Percentiles rank a stretch among this genome's conserved stretches.
phyloP scores from a whole-genome alignment of 1,284 basidiomycete genomes.

The Fomitiporia mediterranea region DNA sequence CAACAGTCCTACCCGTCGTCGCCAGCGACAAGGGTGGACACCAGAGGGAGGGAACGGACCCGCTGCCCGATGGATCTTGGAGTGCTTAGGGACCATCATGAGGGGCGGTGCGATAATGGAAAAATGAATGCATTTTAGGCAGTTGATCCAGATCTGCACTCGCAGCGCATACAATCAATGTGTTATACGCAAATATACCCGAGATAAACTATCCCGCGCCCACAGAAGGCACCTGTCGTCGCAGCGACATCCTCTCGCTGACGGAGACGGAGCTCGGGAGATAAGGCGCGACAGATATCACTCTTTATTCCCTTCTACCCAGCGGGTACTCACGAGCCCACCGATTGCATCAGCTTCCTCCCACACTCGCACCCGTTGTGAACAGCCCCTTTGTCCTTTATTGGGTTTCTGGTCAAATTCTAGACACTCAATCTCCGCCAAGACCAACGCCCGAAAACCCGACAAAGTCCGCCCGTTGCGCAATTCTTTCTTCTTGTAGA shows the following conservation, averaged over 20 bases:
- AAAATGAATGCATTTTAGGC: background rate
- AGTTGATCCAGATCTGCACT: background rate
- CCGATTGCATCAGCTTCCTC: conserved; percentile 2
- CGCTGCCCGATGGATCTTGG: conserved; percentile 8
- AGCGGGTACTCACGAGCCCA: too few relatives aligned
- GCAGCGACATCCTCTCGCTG: too few relatives aligned
- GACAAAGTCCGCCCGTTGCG: background rate
- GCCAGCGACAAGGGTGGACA: background rate
- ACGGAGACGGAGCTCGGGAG: too few relatives aligned
- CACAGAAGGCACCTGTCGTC: too few relatives aligned
- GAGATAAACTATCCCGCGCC: background rate
- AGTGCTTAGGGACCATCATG: background rate
- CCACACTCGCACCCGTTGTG: background rate
- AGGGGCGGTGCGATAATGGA: conserved; percentile 4
- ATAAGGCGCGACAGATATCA: too few relatives aligned
- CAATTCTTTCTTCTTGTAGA: too few relatives aligned
- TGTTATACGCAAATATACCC: background rate
- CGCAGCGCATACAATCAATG: conserved; percentile 5
- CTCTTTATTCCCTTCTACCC: too few relatives aligned
- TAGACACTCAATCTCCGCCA: conserved; percentile 1
- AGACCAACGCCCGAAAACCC: background rate
- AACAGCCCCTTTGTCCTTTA: background rate
- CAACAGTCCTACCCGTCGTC: background rate
- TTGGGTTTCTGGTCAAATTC: background rate
- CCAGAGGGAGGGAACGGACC: background rate